Base-by-base conservation (phyloP, 257 asterid genomes). In the Prunella vulgaris region DNA sequence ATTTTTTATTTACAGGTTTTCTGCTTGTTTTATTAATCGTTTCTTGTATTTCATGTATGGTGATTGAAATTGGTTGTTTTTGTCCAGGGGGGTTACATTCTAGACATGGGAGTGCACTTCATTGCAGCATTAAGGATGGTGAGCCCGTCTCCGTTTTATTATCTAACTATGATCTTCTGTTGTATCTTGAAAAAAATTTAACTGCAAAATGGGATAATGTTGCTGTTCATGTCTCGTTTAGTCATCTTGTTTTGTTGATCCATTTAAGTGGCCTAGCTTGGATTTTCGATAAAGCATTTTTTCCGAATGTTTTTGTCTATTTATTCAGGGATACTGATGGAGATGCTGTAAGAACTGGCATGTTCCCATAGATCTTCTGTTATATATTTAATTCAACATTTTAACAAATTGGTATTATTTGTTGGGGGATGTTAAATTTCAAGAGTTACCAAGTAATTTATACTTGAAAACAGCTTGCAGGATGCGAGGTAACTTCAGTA, bases 81-180 rank as follows among this genome's bases (percentile, higher is more conserved):
- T 77, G 58, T 58, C 74, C 81, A 88, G 95, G 95, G 95, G 20
- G 95, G 95, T 69, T 88, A 79, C 78, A 81, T 86, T 77, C 84
- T 86, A 58, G 95, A 88, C 76, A 86, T 82, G 92, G 95, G 87
- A 10, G 95, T 86, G 24, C 92, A 88, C 74, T 86, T 75, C 32
- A 58, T 88, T 61, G 92, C 95, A 27, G 83, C 84, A 28, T 71
- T 88, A 72, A 88, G 95, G 79, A 79, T 88, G 95, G 95, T 88
- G 77, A 72, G 81, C 58, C 40, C 4, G 38, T 52, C 22, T 64
- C 25, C 37, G 66, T 76, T 66, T 3, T 25, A 37, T 21, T 7
- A 5, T 27, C 14, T 46, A 10, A 57, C 5, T 13, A 44, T 18
- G 21, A 32, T 30, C 18, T 72, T 46, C 48, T 27, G 10, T 13